phyloP scores from a whole-genome alignment of 2,329 filamentous ascomycete genomes.

The Cordyceps pruinosa region DNA sequence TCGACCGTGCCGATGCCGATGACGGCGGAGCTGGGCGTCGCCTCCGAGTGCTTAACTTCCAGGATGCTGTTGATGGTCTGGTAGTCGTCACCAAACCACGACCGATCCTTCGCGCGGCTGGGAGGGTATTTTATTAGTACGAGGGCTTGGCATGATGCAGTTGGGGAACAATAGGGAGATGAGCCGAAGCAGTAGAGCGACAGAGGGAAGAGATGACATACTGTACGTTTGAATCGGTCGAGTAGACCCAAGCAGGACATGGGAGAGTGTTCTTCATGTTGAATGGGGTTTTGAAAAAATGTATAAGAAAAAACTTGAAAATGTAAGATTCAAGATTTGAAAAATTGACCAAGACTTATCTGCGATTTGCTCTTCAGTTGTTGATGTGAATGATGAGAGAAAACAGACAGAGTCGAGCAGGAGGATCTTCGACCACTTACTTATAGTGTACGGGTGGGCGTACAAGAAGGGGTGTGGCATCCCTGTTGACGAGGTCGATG shows the following conservation, averaged over 20 bases:
- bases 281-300: neutral
- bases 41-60: neutral
- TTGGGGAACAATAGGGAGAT: no score
- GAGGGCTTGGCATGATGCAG: neutral
- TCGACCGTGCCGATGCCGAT: slow-evolving; percentile 12
- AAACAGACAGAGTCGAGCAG: neutral
- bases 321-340: neutral
- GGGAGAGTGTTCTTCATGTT: neutral
- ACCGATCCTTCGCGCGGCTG: slow-evolving; percentile 13
- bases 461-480: no score
- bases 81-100: slow-evolving; percentile 13
- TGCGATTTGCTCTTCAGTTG: neutral
- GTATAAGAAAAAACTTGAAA: no score
- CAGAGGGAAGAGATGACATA: neutral
- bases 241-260: neutral
- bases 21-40: neutral
- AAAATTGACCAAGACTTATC: neutral
- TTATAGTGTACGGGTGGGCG: no score
- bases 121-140: neutral
- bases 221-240: slow-evolving; percentile 13
- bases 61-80: slow-evolving; percentile 5
- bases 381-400: neutral
- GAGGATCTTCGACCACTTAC: no score
- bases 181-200: no score
- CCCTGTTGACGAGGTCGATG: no score